Evolutionary conservation across 257 asterid species (phyloP).

Genomic region (Petunia axillaris): DNA sequence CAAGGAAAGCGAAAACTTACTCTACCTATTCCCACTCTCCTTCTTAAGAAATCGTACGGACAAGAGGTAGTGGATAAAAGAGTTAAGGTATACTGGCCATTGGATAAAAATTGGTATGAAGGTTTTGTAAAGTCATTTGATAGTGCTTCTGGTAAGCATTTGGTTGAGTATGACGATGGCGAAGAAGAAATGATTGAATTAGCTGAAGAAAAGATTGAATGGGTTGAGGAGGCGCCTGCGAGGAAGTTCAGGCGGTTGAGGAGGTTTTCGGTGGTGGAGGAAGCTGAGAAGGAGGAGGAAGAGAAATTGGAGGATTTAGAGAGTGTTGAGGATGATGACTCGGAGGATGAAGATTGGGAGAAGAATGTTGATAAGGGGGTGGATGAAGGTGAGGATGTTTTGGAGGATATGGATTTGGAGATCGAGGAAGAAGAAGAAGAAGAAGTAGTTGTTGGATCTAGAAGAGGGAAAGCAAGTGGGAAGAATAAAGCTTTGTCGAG

Average conservation of each 20-base stretch:
- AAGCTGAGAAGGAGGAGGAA: constrained; percentile 48
- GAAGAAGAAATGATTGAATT: constrained; percentile 77
- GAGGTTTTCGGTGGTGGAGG: constrained; percentile 50
- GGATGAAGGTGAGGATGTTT: constrained; percentile 53
- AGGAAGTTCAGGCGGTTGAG: constrained; percentile 71
- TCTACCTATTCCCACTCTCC: constrained; percentile 30
- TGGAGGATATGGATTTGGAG: constrained; percentile 64
- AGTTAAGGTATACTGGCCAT: constrained; percentile 77
- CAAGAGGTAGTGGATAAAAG: constrained; percentile 63
- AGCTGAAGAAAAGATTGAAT: constrained; percentile 65
- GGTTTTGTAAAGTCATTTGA: constrained; percentile 78
- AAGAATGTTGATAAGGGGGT: constrained; percentile 47
- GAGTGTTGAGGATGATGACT: constrained; percentile 55
- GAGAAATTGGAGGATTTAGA: constrained; percentile 39
- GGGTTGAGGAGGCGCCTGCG: constrained; percentile 49
- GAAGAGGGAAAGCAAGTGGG: constrained; percentile 30
- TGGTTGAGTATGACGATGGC: constrained; percentile 79
- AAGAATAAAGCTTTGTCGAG: constrained; percentile 35
- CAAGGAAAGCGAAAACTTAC: background rate
- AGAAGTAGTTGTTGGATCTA: constrained; percentile 20
- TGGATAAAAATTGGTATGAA: constrained; percentile 81
- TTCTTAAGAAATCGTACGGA: constrained; percentile 42
- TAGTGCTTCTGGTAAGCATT: constrained; percentile 69
- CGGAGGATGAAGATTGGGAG: constrained; percentile 82
- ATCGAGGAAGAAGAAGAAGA: constrained; percentile 47